phyloP scores from a whole-genome alignment of 768 basidiomycete species.

The Cyathus striatus region DNA sequence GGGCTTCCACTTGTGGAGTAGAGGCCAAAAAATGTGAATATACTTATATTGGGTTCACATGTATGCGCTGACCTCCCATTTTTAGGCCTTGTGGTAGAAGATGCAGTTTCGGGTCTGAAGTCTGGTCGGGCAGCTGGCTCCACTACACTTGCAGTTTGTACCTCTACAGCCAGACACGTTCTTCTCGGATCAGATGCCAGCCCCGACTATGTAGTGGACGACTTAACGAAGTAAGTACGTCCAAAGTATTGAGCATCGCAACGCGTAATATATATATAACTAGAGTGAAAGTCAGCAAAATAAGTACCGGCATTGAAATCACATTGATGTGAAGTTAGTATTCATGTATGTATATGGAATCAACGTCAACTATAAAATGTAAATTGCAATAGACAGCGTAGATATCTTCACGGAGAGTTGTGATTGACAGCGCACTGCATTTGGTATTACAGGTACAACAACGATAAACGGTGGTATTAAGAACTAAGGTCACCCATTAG shows the following conservation, averaged over 20 bases:
- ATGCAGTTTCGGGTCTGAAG: constrained; percentile 79
- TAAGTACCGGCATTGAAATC: too few relatives aligned
- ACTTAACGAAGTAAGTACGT: constrained; percentile 56
- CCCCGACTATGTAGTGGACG: constrained; percentile 63
- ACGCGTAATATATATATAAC: too few relatives aligned
- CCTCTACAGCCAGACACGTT: constrained; percentile 58
- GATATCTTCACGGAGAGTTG: too few relatives aligned
- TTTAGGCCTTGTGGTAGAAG: constrained; percentile 81
- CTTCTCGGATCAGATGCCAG: constrained; percentile 48
- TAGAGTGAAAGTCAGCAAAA: constrained; percentile 40
- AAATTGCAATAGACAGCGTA: too few relatives aligned
- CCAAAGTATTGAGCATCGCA: too few relatives aligned
- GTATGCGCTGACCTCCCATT: background rate
- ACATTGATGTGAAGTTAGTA: too few relatives aligned
- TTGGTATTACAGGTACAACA: too few relatives aligned
- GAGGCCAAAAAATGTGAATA: constrained; percentile 52
- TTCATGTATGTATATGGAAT: too few relatives aligned
- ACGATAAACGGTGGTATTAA: too few relatives aligned
- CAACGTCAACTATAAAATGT: too few relatives aligned
- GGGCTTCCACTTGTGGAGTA: constrained; percentile 56
- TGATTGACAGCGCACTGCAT: too few relatives aligned
- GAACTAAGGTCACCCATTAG: too few relatives aligned
- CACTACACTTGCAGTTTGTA: constrained; percentile 77
- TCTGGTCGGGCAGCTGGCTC: constrained; percentile 76
- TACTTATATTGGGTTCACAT: background rate